A percentile compares a stretch with the other conserved stretches of the same genome.
These are phyloP conservation scores for Hordeum marinum DNA, from an alignment of 176 grass and related monocot species.

Conservation along the genomic window DNA sequence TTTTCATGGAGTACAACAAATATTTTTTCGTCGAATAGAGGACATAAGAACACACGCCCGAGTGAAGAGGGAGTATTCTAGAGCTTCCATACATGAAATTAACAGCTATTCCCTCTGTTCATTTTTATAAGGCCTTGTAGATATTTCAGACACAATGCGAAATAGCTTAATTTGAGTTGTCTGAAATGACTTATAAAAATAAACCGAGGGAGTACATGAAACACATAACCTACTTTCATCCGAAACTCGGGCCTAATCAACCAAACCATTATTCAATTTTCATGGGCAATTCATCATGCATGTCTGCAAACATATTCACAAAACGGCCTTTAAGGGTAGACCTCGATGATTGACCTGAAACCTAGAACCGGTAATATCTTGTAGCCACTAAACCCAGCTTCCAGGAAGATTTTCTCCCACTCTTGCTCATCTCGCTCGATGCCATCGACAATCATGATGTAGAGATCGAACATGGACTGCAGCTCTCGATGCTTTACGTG, in stretches of 20 bases:
- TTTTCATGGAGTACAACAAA: too few species aligned
- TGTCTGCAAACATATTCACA: background rate
- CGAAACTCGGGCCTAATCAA: background rate
- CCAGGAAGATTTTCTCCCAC: conserved; percentile 28
- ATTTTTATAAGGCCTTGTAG: too few species aligned
- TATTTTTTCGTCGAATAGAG: background rate
- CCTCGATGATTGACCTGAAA: conserved; percentile 36
- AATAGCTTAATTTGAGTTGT: too few species aligned
- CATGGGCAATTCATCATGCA: background rate
- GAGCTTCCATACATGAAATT: background rate
- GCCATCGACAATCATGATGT: conserved; percentile 24
- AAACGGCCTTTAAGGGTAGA: conserved; percentile 12
- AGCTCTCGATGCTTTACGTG: background rate
- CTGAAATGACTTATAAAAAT: too few species aligned
- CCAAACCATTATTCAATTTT: background rate
- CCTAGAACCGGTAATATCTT: conserved; percentile 36
- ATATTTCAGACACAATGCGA: too few species aligned
- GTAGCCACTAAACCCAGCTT: conserved; percentile 41
- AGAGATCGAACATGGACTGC: conserved; percentile 21
- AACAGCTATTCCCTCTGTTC: background rate
- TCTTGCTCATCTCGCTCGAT: conserved; percentile 39
- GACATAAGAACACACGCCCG: background rate
- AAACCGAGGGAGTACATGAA: background rate
- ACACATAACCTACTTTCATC: background rate
- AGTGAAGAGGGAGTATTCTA: background rate